Percentiles rank a stretch among this genome's conserved stretches.
phyloP scores from a whole-genome alignment of 2,329 filamentous ascomycete genomes.

The Calonectria pteridis region DNA sequence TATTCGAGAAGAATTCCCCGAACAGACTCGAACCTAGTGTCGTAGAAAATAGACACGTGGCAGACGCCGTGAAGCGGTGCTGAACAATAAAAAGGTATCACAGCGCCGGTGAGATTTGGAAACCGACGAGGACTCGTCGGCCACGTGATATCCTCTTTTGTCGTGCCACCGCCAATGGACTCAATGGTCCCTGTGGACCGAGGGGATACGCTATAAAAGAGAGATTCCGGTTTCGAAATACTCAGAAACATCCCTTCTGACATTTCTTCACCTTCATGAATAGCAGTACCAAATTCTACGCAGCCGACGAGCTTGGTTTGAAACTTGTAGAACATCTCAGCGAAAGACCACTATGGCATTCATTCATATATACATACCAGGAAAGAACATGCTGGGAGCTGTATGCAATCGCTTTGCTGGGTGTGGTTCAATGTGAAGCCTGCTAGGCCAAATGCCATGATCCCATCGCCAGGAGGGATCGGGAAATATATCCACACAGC shows the following conservation, averaged over 20 bases:
- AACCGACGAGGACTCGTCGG: neutral
- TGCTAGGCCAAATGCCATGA: neutral
- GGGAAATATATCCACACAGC: neutral
- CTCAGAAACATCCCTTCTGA: neutral
- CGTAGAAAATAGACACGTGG: neutral
- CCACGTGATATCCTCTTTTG: neutral
- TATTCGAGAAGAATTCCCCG: neutral
- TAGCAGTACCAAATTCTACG: neutral
- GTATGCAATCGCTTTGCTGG: neutral
- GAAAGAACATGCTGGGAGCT: neutral
- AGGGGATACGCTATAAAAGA: neutral
- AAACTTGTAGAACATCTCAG: neutral
- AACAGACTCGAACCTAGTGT: neutral
- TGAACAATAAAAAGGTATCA: neutral
- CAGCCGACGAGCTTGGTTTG: neutral
- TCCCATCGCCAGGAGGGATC: neutral
- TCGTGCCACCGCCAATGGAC: neutral
- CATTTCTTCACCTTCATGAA: neutral
- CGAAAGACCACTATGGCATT: too few relatives aligned
- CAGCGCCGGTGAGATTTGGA: neutral
- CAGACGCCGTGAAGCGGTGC: neutral
- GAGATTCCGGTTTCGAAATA: neutral
- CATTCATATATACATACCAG: too few relatives aligned
- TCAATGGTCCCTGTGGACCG: neutral
- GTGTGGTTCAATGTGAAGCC: neutral